These are phyloP conservation scores for Pestalotiopsis sp. DNA, from an alignment of 2,329 filamentous ascomycete genomes.

Conservation along the genomic window DNA sequence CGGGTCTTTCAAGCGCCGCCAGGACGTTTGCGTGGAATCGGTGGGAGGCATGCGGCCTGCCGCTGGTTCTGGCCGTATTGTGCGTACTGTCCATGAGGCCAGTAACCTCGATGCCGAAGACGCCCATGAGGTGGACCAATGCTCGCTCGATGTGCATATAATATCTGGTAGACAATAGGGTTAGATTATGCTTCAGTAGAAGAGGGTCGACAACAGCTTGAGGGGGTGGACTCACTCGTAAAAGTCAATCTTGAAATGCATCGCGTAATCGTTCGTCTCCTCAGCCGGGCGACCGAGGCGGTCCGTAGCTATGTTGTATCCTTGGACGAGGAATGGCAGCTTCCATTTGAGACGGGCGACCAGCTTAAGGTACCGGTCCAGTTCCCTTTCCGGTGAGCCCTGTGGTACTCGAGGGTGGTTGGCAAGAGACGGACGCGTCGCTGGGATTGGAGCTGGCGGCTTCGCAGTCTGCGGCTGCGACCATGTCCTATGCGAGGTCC, in stretches of 20 bases:
- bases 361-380: slow-evolving; percentile 62
- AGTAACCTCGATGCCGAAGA: slow-evolving; percentile 60
- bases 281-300: slow-evolving; percentile 38
- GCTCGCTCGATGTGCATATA: slow-evolving; percentile 74
- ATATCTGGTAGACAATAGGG: slow-evolving; percentile 30
- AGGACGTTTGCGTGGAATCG: slow-evolving; percentile 73
- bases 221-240: slow-evolving; percentile 56
- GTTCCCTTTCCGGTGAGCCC: slow-evolving; percentile 34
- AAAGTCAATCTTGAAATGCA: slow-evolving; percentile 79
- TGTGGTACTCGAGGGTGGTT: no score
- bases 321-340: slow-evolving; percentile 59
- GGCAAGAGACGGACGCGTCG: neutral
- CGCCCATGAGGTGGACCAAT: slow-evolving; percentile 66
- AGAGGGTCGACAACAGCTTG: neutral
- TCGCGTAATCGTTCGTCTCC: slow-evolving; percentile 42
- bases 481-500: neutral
- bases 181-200: neutral
- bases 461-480: neutral
- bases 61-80: slow-evolving; percentile 16
- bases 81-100: slow-evolving; percentile 15
- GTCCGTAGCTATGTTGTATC: slow-evolving; percentile 54
- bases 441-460: neutral
- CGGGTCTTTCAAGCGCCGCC: slow-evolving; percentile 57
- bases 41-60: slow-evolving; percentile 36
- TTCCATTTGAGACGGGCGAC: slow-evolving; percentile 66